Percentiles rank a stretch among this genome's conserved stretches.
These are phyloP conservation scores for Lactarius deliciosus DNA, from an alignment of 768 basidiomycete genomes.

Conservation along the genomic window DNA sequence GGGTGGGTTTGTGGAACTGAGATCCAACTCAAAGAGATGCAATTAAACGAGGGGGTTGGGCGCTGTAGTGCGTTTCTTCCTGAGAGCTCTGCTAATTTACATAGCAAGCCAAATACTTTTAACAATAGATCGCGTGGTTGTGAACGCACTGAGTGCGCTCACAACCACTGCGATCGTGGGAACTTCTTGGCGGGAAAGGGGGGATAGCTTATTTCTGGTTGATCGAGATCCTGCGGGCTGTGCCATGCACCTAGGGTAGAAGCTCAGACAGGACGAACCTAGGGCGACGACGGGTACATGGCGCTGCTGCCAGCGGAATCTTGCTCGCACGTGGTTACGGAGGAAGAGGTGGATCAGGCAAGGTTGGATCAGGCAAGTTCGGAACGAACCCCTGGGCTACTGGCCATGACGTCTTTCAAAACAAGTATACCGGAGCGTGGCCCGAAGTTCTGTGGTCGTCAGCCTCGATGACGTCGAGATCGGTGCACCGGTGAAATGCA, in stretches of 20 bases:
- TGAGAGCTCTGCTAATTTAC: not conserved
- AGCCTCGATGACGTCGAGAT: slow-evolving; percentile 12
- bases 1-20: not conserved
- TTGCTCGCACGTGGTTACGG: slow-evolving; percentile 12
- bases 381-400: not conserved
- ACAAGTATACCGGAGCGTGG: not conserved
- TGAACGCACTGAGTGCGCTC: no score
- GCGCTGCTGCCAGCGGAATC: not conserved
- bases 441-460: not conserved
- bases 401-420: slow-evolving; percentile 16
- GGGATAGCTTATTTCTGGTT: not conserved
- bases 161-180: not conserved
- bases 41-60: not conserved
- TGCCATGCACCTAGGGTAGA: not conserved
- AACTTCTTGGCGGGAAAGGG: not conserved
- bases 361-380: slow-evolving; percentile 20
- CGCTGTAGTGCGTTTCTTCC: not conserved
- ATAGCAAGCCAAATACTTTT: not conserved
- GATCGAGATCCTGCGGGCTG: slow-evolving; percentile 10
- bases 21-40: not conserved
- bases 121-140: not conserved
- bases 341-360: slow-evolving; percentile 20
- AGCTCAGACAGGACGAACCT: not conserved
- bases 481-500: not conserved
- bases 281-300: not conserved